A percentile compares a stretch with the other conserved stretches of the same genome.
These are phyloP conservation scores for Fusarium secorum DNA, from an alignment of 2,329 filamentous ascomycete species.

Conservation along the genomic window DNA sequence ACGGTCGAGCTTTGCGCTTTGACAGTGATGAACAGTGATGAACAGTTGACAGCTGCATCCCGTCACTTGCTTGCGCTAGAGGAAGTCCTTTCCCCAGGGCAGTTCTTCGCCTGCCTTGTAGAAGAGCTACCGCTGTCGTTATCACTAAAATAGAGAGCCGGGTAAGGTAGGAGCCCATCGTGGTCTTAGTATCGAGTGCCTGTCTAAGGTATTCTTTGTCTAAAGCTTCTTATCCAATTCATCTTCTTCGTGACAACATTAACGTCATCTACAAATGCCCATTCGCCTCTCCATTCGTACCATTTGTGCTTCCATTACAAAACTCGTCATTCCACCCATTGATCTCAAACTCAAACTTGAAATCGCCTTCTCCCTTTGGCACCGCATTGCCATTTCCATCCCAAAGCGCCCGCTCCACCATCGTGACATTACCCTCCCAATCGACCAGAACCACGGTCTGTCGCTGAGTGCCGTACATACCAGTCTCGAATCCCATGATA, in stretches of 20 bases:
- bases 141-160: not conserved
- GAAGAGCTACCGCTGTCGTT: not conserved
- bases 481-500: constrained; percentile 60
- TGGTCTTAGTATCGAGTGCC: not conserved
- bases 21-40: not conserved
- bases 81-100: not conserved
- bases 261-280: not conserved
- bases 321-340: constrained; percentile 57
- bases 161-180: not conserved
- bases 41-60: not conserved
- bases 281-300: constrained; percentile 6
- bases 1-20: not conserved
- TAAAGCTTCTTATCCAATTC: not conserved
- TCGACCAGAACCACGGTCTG: constrained; percentile 70
- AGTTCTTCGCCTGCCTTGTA: not conserved
- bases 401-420: constrained; percentile 67
- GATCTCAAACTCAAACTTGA: constrained; percentile 64
- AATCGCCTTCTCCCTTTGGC: constrained; percentile 62
- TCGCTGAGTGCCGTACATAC: constrained; percentile 70
- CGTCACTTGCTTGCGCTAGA: too few species aligned
- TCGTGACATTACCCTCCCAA: constrained; percentile 68
- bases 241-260: not conserved
- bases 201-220: not conserved
- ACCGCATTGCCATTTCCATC: constrained; percentile 65
- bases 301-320: not conserved